These are phyloP conservation scores for Amanita rubescens DNA, from an alignment of 768 basidiomycete genomes.

Conservation along the genomic window DNA sequence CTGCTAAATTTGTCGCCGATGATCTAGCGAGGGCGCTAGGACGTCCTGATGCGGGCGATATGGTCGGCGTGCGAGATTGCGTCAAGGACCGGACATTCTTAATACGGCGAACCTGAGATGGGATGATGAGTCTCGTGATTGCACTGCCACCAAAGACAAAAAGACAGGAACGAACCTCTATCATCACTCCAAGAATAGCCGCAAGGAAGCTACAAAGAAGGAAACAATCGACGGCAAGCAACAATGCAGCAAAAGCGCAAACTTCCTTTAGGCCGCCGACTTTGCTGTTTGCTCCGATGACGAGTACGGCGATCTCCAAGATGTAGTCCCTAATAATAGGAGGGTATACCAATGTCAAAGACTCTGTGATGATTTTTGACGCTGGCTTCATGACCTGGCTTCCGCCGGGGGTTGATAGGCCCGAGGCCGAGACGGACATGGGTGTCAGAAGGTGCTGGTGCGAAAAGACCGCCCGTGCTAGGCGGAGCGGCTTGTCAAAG, in stretches of 20 bases:
- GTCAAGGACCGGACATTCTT: conserved; percentile 46
- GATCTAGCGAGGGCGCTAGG: conserved; percentile 27
- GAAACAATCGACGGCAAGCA: conserved; percentile 80
- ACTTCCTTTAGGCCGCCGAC: conserved; percentile 91
- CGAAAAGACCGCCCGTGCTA: conserved; percentile 84
- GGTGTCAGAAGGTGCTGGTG: conserved; percentile 59
- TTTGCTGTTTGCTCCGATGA: conserved; percentile 78
- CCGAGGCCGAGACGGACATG: conserved; percentile 17
- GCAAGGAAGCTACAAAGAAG: conserved; percentile 88
- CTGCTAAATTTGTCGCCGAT: conserved; percentile 16
- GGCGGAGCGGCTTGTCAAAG: conserved; percentile 93
- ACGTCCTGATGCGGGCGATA: conserved; percentile 20
- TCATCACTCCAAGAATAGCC: conserved; percentile 88
- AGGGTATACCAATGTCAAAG: conserved; percentile 70
- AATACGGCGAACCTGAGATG: conserved; percentile 58
- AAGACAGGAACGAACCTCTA: conserved; percentile 56
- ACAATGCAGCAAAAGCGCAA: conserved; percentile 88
- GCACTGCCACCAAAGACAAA: conserved; percentile 6
- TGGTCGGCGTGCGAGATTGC: conserved; percentile 29
- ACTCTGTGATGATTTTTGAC: conserved; percentile 77
- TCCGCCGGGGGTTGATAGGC: conserved; percentile 13
- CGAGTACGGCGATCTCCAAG: conserved; percentile 84
- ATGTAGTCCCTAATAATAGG: conserved; percentile 89
- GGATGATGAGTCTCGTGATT: not conserved
- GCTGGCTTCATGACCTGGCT: conserved; percentile 54